These are phyloP conservation scores for Acer yangbiense DNA, from an alignment of 345 rosid genomes.

Conservation along the genomic window DNA sequence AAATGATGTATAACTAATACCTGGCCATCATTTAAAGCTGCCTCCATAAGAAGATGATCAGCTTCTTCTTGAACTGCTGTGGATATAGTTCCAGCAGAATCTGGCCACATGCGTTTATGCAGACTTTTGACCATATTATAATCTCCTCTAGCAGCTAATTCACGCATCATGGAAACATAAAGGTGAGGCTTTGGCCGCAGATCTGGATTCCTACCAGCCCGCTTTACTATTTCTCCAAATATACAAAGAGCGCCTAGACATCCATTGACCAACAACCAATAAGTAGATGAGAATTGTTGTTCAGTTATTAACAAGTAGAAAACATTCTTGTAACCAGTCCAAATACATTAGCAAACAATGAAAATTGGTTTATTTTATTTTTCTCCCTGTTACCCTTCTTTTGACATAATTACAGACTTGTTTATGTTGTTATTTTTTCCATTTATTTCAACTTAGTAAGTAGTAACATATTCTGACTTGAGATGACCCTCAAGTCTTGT, in stretches of 20 bases:
- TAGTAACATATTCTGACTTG: not conserved
- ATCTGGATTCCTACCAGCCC: constrained; percentile 41
- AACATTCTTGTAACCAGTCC: not conserved
- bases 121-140: constrained; percentile 56
- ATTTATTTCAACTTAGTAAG: not conserved
- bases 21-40: constrained; percentile 74
- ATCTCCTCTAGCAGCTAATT: constrained; percentile 58
- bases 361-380: not conserved
- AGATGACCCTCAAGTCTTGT: not conserved
- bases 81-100: constrained; percentile 66
- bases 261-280: constrained; percentile 14
- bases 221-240: constrained; percentile 76
- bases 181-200: constrained; percentile 79
- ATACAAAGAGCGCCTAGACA: constrained; percentile 66
- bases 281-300: not conserved
- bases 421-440: not conserved
- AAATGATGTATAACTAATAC: constrained; percentile 33
- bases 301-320: constrained; percentile 9
- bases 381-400: not conserved
- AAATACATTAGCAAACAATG: not conserved
- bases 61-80: constrained; percentile 60
- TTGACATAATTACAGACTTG: not conserved
- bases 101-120: constrained; percentile 61
- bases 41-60: constrained; percentile 82
- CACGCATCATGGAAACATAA: constrained; percentile 78